Conservation (phyloP, 331 rosid species). For the Quercus tomentella region DNA sequence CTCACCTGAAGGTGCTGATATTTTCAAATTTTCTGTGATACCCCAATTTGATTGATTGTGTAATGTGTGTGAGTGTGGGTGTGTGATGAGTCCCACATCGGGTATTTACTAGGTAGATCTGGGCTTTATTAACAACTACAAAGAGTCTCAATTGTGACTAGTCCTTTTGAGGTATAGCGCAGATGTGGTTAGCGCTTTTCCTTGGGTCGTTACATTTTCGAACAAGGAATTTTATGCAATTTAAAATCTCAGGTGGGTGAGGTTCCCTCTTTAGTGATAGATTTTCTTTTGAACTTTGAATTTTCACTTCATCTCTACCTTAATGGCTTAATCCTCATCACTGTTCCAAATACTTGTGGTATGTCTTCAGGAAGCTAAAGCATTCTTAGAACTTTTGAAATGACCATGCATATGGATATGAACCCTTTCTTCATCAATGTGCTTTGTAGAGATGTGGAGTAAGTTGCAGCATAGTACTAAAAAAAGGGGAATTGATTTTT, state of each 20-base stretch:
- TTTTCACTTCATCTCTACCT: background rate
- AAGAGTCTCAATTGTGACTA: too few species aligned
- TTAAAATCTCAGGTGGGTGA: constrained; percentile 4
- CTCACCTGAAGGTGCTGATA: constrained; percentile 12
- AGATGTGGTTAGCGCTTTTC: too few species aligned
- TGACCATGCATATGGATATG: too few species aligned
- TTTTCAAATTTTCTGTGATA: constrained; percentile 12
- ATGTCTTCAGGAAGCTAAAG: background rate
- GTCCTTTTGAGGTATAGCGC: too few species aligned
- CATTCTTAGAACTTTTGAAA: background rate
- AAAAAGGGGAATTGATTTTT: background rate
- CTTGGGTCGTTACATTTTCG: too few species aligned
- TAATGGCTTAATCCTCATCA: background rate
- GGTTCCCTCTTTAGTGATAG: background rate
- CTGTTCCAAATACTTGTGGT: background rate
- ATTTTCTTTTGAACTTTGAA: constrained; percentile 4
- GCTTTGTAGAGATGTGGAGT: background rate
- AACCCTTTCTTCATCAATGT: too few species aligned
- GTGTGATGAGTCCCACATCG: too few species aligned
- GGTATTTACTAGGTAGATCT: too few species aligned
- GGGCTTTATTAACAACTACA: too few species aligned
- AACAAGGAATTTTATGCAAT: constrained; percentile 11
- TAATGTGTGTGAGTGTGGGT: too few species aligned
- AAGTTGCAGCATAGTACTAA: background rate
- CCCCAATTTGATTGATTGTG: too few species aligned